Evolutionary conservation across 2,329 filamentous ascomycete species (phyloP), one percentile per base, ranked within the genome.

Genomic region (Thielaviopsis cerberus): DNA sequence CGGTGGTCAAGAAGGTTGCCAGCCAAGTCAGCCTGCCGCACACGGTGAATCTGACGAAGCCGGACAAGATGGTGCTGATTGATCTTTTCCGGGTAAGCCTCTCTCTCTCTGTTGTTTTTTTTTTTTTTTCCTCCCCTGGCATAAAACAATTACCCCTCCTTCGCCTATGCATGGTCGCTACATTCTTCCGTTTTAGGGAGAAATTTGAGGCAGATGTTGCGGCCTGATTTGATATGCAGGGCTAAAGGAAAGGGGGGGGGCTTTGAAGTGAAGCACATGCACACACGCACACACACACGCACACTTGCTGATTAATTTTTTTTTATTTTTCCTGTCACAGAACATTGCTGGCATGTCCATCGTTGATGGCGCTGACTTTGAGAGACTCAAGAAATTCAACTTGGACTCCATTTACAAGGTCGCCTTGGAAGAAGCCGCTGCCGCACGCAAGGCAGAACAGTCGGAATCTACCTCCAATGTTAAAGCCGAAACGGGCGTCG

Each of bases 321-420:
- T 30, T 11, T 30, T 6, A 5, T 30, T 11, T 5, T 11, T 7
- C 15, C n/a, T n/a, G n/a, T n/a, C n/a, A n/a, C 57, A 90, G 85
- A 82, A 81, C 58, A 76, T 87, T 48, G 85, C 83, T 65, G 86
- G 87, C 23, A 83, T 92, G 73, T 88, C 85, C 62, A 86, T 92
- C 34, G 84, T 92, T 3, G 80, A 82, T 61, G 76, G 79, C 15
- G 67, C 65, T 51, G 80, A 87, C 65, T 92, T 83, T 75, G 84
- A 88, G 54, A 73, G 74, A 53, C 73, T 90, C 61, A 90, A 87
- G 71, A 79, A 81, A 63, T 91, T 82, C 71, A 92, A 92, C 68
- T 70, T 94, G 45, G 80, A 83, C 59, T 86, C 88, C 68, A 76
- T 91, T 24, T 86, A 85, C 66, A 73, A 73, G 59, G 62, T 64